Evolutionary conservation across 768 basidiomycete species (phyloP), one percentile per base, ranked within the genome.

Genomic region (Tulasnella sp.): DNA sequence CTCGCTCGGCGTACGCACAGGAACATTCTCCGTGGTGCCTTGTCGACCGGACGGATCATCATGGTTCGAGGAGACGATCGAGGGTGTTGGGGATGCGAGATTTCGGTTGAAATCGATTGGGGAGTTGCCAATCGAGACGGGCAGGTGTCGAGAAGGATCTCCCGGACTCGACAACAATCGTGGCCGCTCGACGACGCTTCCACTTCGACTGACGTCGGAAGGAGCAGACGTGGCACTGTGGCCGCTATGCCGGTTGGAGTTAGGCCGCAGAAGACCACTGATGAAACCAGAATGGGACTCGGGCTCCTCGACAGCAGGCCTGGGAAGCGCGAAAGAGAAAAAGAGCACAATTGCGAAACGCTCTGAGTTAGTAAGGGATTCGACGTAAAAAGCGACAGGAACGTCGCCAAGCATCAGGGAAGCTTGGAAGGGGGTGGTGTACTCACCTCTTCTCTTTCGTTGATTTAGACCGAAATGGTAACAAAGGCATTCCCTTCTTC

Each of bases 401-500:
- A 7, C n/a, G 42, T 74, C 22, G 74, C 74, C 41, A 64, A 50
- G 76, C 18, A n/a, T n/a, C 46, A n/a, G 31, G 40, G 46, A 44
- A 16, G 46, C 7, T 60, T 48, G 31, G 58, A 37, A 41, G 42
- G 22, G 16, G 44, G 42, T 16, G 37, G 37, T 37, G 22, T 31
- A n/a, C 79, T 73, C 46, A 80, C 79, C 50, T 80, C 72, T 73
- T 75, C 2, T 80, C 79, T 41, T 48, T 75, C 3, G 41, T 34
- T 22, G 40, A 46, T 58, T 80, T 80, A 31, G 79, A 44, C 72
- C 79, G 79, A 58, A 80, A 80, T 34, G 79, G 79, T 50, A 80
- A 60, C 74, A 78, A 72, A 60, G 79, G 79, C 72, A 75, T n/a
- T 22, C 37, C 72, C 72, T 80, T 80, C 58, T 80, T 80, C 72